Percentiles rank a stretch among this genome's conserved stretches.
Evolutionary conservation across 208 protist genomes (phyloP).

Genomic region (Leishmania martiniquensis): DNA sequence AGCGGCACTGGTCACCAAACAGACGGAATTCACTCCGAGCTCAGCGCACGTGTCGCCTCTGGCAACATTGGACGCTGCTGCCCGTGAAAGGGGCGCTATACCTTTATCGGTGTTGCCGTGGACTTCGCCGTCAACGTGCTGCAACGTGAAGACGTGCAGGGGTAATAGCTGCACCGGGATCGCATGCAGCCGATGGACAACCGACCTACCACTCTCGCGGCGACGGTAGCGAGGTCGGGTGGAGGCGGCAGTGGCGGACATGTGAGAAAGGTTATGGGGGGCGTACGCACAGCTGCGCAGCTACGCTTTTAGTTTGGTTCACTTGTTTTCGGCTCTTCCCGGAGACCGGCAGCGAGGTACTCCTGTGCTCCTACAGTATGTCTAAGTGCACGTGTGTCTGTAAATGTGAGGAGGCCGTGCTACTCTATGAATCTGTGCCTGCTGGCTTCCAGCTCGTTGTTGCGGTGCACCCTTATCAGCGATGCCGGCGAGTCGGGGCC

Average conservation of each 20-base stretch:
- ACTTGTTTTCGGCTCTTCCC: neutral
- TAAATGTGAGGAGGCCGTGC: too few relatives aligned
- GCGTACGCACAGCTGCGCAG: neutral
- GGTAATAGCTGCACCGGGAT: slow-evolving; percentile 52
- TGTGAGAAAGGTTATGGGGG: neutral
- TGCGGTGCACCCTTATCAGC: too few relatives aligned
- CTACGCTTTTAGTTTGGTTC: neutral
- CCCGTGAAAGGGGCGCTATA: neutral
- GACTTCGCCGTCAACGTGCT: too few relatives aligned
- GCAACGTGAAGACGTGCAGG: slow-evolving; percentile 24
- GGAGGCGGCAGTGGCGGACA: neutral
- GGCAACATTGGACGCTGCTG: neutral
- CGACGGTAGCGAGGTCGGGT: slow-evolving; percentile 2
- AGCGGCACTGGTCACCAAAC: slow-evolving; percentile 11
- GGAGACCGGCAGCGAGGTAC: neutral
- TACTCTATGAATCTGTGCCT: too few relatives aligned
- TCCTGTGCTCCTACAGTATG: neutral
- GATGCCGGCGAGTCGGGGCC: too few relatives aligned
- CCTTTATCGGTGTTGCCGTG: neutral
- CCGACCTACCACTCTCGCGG: slow-evolving; percentile 45
- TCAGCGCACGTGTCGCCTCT: slow-evolving; percentile 10
- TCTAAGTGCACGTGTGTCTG: too few relatives aligned
- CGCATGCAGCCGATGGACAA: slow-evolving; percentile 58
- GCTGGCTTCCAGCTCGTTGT: too few relatives aligned
- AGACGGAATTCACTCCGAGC: slow-evolving; percentile 18